A percentile compares a stretch with the other conserved stretches of the same genome.
phyloP scores from a whole-genome alignment of 2,329 filamentous ascomycete genomes.

The Botrytis cinerea region DNA sequence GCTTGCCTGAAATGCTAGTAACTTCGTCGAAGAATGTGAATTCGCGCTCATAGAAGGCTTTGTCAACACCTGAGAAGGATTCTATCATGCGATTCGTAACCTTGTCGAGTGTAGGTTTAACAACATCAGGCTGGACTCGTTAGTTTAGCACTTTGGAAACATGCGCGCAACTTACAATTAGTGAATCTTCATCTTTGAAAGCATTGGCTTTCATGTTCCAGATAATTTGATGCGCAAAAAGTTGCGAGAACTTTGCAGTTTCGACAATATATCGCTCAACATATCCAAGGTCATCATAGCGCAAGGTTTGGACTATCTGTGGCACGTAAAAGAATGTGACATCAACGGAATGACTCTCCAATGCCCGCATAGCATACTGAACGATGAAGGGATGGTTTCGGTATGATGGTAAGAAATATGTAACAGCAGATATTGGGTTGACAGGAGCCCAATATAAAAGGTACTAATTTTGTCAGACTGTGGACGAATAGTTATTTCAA shows the following conservation, averaged over 20 bases:
- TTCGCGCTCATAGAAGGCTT: slow-evolving; percentile 87
- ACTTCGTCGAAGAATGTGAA: slow-evolving; percentile 99
- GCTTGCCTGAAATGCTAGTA: slow-evolving; percentile 90
- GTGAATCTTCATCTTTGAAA: slow-evolving; percentile 93
- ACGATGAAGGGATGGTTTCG: slow-evolving; percentile 89
- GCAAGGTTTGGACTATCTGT: slow-evolving; percentile 92
- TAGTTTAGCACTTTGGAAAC: slow-evolving; percentile 22
- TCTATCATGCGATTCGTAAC: slow-evolving; percentile 83
- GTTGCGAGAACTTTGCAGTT: slow-evolving; percentile 94
- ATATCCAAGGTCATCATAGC: slow-evolving; percentile 91
- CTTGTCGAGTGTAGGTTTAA: slow-evolving; percentile 90
- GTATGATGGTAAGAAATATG: slow-evolving; percentile 89
- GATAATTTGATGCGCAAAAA: slow-evolving; percentile 99
- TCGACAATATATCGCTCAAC: slow-evolving; percentile 96
- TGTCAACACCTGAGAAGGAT: slow-evolving; percentile 78
- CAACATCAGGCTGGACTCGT: slow-evolving; percentile 68
- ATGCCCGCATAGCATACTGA: slow-evolving; percentile 92
- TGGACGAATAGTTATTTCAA: background rate
- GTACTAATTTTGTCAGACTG: slow-evolving; percentile 58
- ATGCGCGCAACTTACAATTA: slow-evolving; percentile 59
- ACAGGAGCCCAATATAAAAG: slow-evolving; percentile 90
- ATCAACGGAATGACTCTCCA: slow-evolving; percentile 94
- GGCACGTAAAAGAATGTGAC: slow-evolving; percentile 99
- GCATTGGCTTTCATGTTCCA: slow-evolving; percentile 99
- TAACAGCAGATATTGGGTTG: slow-evolving; percentile 90